phyloP scores from a whole-genome alignment of 805 yeast genomes.

The Ogataea ganodermae region DNA sequence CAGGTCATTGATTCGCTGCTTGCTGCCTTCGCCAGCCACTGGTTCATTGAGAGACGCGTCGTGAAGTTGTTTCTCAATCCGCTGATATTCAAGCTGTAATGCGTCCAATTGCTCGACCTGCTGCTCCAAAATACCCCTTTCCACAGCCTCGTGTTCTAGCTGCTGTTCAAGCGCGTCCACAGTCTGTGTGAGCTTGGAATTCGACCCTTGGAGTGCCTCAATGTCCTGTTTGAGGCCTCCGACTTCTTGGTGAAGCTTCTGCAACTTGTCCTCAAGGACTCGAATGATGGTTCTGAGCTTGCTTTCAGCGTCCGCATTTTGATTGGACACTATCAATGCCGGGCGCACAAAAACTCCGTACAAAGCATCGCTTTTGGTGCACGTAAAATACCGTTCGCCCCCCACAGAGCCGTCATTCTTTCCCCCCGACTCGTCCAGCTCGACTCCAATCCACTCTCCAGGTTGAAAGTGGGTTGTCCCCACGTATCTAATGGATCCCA shows the following conservation, averaged over 20 bases:
- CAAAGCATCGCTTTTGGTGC: slow-evolving; percentile 31
- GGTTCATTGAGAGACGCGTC: background rate
- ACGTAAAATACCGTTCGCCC: slow-evolving; percentile 46
- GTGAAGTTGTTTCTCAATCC: background rate
- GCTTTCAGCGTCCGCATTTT: background rate
- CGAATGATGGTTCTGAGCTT: slow-evolving; percentile 38
- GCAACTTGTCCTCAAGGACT: slow-evolving; percentile 49
- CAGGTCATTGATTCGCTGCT: slow-evolving; percentile 9
- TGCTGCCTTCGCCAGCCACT: no score
- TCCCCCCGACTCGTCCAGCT: slow-evolving; percentile 42
- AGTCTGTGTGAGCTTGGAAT: slow-evolving; percentile 29
- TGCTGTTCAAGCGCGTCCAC: slow-evolving; percentile 28
- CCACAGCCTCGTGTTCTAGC: slow-evolving; percentile 41
- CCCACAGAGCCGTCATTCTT: slow-evolving; percentile 52
- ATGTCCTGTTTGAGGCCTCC: slow-evolving; percentile 30
- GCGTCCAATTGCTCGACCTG: slow-evolving; percentile 22
- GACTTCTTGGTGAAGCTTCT: slow-evolving; percentile 34
- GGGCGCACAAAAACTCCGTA: slow-evolving; percentile 55
- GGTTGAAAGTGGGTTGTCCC: slow-evolving; percentile 61
- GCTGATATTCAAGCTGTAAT: background rate
- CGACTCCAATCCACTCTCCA: slow-evolving; percentile 59
- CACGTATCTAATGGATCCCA: slow-evolving; percentile 49
- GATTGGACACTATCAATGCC: slow-evolving; percentile 26
- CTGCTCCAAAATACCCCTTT: slow-evolving; percentile 44
- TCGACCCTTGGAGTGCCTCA: slow-evolving; percentile 31